Evolutionary conservation across 1,139 yeast species (phyloP).

Genomic region (Hansenula sp.): DNA sequence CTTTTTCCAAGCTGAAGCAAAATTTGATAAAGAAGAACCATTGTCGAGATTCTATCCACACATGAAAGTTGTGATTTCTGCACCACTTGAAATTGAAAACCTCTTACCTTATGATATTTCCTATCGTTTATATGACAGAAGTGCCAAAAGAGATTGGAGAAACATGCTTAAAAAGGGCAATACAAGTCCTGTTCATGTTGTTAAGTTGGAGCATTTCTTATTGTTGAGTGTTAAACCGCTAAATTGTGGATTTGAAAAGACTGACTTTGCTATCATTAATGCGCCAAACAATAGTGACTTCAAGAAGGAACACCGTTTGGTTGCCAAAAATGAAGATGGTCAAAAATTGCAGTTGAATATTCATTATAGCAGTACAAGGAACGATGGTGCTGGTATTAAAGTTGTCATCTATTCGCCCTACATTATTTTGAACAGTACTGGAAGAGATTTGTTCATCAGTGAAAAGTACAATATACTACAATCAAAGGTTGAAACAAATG

Average conservation of each 20-base stretch:
- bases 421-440: slow-evolving; percentile 76
- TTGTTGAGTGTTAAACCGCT: slow-evolving; percentile 69
- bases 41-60: slow-evolving; percentile 79
- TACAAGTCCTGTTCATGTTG: slow-evolving; percentile 74
- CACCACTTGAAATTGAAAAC: slow-evolving; percentile 86
- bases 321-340: slow-evolving; percentile 54
- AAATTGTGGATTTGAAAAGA: slow-evolving; percentile 59
- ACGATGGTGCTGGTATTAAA: slow-evolving; percentile 51
- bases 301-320: slow-evolving; percentile 48
- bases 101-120: slow-evolving; percentile 77
- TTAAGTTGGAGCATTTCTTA: slow-evolving; percentile 66
- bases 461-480: slow-evolving; percentile 55
- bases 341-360: slow-evolving; percentile 63
- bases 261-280: slow-evolving; percentile 81
- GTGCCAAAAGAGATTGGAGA: slow-evolving; percentile 66
- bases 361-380: slow-evolving; percentile 47
- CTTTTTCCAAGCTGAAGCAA: slow-evolving; percentile 74
- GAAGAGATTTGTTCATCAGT: slow-evolving; percentile 53
- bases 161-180: slow-evolving; percentile 62
- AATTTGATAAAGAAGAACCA: slow-evolving; percentile 60
- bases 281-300: slow-evolving; percentile 52
- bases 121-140: slow-evolving; percentile 76
- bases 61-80: slow-evolving; percentile 71
- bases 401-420: slow-evolving; percentile 83
- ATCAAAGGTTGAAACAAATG: slow-evolving; percentile 27